Base-by-base conservation (phyloP, 768 basidiomycete species). In the Pisolithus sp. region DNA sequence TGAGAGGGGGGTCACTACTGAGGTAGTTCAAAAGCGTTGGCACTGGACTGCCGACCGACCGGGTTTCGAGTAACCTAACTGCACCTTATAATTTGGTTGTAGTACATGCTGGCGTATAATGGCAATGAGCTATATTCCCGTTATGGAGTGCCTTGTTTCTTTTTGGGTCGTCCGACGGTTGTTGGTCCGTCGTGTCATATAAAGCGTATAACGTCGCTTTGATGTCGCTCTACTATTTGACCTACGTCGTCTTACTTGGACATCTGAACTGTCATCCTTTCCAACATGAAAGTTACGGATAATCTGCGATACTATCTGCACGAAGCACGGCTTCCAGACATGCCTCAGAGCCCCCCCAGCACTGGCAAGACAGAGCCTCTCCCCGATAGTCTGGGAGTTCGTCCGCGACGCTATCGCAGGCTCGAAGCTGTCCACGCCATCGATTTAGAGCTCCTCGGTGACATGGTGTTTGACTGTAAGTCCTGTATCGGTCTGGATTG, bases 221-320 rank as follows among this genome's bases (percentile, higher is more conserved):
- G 34, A 34, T 34, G 34, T 34, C 34, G 34, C 34, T 34, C 12
- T 15, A 34, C 34, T 34, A 34, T 34, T 34, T 34, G 12, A 34
- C 34, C 34, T 34, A 13, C 34, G 34, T 34, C 34, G 34, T 15
- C 13, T 34, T 15, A 34, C 13, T 13, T 5, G 12, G 34, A 34
- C 43, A 23, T 45, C 28, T 17, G 23, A 43, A 6, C 12, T n/a
- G 8, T 7, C 30, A 15, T 17, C 23, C 46, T 26, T n/a, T 21
- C 38, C 26, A 38, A 28, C 52, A 68, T 68, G 66, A 67, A 71
- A 55, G 75, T 66, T 47, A 71, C 72, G 17, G 66, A 72, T 57
- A 73, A 76, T 57, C 64, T 82, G 37, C 70, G 70, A 46, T 63
- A 66, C 57, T 81, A 80, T 54, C 60, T 82, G 7, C 76, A 68